Evolutionary conservation across 768 basidiomycete genomes (phyloP).

Genomic region (Mycena alexandri): DNA sequence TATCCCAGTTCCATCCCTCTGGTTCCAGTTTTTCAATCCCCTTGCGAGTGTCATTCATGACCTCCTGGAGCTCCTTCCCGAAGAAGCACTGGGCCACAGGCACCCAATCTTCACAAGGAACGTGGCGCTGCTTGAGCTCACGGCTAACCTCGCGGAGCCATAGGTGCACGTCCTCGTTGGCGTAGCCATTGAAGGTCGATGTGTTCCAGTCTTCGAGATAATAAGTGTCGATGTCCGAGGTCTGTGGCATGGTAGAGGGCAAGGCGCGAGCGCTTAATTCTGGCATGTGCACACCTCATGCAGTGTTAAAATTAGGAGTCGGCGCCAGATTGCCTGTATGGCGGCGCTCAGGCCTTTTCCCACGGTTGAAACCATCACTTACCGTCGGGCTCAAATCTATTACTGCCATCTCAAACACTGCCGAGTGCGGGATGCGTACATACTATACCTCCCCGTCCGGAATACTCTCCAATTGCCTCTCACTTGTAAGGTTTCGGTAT

Average conservation of each 20-base stretch:
- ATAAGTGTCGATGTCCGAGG: neutral
- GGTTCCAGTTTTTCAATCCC: slow-evolving; percentile 1
- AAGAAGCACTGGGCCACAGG: neutral
- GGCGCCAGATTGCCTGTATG: no score
- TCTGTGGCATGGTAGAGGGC: slow-evolving; percentile 4
- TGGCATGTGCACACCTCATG: no score
- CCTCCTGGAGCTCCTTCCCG: neutral
- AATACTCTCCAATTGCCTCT: no score
- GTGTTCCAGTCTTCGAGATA: neutral
- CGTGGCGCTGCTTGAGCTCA: neutral
- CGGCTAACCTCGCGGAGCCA: slow-evolving; percentile 1
- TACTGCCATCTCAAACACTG: no score
- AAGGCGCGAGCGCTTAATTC: no score
- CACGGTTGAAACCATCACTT: no score
- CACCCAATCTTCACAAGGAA: slow-evolving; percentile 1
- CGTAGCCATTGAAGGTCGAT: neutral
- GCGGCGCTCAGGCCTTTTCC: no score
- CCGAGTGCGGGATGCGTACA: no score
- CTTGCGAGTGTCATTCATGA: neutral
- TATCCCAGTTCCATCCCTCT: slow-evolving; percentile 11
- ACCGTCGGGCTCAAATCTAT: no score
- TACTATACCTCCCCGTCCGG: no score
- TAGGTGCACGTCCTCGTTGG: slow-evolving; percentile 2
- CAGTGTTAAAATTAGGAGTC: no score
- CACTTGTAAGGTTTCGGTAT: no score